Evolutionary conservation across 2,329 filamentous ascomycete species (phyloP).

Genomic region (Eurotiales sp.): DNA sequence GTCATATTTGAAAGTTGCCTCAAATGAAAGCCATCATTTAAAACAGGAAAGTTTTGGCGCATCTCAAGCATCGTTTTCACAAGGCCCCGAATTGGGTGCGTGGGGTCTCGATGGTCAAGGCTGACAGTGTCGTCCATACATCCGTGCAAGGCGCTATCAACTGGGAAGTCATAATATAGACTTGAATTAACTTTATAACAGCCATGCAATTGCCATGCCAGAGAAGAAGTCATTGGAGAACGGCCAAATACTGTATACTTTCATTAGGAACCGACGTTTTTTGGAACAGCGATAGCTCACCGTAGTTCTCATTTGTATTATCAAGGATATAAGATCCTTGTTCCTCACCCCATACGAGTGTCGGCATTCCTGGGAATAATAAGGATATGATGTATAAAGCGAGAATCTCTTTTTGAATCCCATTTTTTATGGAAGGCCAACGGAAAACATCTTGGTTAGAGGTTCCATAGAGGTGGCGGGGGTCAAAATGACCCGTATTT

Average conservation of each 20-base stretch:
- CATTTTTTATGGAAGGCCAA: constrained; percentile 54
- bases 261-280: background rate
- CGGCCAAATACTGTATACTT: constrained; percentile 52
- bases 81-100: constrained; percentile 54
- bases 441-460: constrained; percentile 61
- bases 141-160: constrained; percentile 47
- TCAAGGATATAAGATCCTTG: constrained; percentile 58
- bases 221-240: constrained; percentile 53
- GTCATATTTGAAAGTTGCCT: constrained; percentile 52
- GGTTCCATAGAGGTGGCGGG: constrained; percentile 56
- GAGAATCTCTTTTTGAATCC: constrained; percentile 51
- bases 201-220: constrained; percentile 58
- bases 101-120: constrained; percentile 56
- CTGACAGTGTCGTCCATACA: constrained; percentile 53
- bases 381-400: constrained; percentile 53
- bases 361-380: constrained; percentile 53
- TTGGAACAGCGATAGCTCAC: background rate
- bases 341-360: constrained; percentile 59
- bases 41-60: constrained; percentile 49
- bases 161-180: constrained; percentile 52
- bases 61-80: constrained; percentile 55
- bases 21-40: constrained; percentile 54
- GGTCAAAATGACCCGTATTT: constrained; percentile 55
- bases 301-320: constrained; percentile 57
- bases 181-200: constrained; percentile 53